Evolutionary conservation across 2,329 filamentous ascomycete species (phyloP).

Genomic region (Penicillium sp.): DNA sequence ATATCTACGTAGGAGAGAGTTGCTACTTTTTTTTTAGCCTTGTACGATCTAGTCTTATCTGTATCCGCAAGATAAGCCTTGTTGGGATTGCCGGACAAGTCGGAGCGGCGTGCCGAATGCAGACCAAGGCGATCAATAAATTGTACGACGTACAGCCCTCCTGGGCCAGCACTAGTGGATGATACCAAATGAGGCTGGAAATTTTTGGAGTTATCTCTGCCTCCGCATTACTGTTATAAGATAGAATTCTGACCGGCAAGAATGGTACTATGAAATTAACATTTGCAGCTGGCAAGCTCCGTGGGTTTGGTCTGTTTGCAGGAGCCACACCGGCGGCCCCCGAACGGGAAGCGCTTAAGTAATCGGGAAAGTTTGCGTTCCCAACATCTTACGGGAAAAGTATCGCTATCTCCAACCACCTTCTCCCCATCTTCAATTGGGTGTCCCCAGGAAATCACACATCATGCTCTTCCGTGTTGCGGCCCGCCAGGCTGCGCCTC

Average conservation of each 20-base stretch:
- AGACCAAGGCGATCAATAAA: not conserved
- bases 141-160: no score
- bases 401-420: slow-evolving; percentile 22
- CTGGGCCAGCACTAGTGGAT: no score
- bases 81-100: not conserved
- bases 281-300: slow-evolving; percentile 2
- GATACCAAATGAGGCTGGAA: no score
- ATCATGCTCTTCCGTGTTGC: slow-evolving; percentile 68
- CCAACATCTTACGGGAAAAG: slow-evolving; percentile 31
- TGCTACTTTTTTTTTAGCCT: no score
- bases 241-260: no score
- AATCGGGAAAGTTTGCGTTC: slow-evolving; percentile 29
- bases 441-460: slow-evolving; percentile 15
- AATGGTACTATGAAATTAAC: not conserved
- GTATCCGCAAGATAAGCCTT: not conserved
- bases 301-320: slow-evolving; percentile 28
- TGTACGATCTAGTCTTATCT: not conserved
- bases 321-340: slow-evolving; percentile 26
- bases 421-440: slow-evolving; percentile 25
- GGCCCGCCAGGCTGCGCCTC: slow-evolving; percentile 54
- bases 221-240: no score
- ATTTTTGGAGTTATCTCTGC: no score
- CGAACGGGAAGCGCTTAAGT: slow-evolving; percentile 26
- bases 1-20: no score
- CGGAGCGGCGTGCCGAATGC: not conserved